A percentile compares a stretch with the other conserved stretches of the same genome.
Conservation (phyloP, 179 eudicot species). For the Amaranthus tricolor region DNA sequence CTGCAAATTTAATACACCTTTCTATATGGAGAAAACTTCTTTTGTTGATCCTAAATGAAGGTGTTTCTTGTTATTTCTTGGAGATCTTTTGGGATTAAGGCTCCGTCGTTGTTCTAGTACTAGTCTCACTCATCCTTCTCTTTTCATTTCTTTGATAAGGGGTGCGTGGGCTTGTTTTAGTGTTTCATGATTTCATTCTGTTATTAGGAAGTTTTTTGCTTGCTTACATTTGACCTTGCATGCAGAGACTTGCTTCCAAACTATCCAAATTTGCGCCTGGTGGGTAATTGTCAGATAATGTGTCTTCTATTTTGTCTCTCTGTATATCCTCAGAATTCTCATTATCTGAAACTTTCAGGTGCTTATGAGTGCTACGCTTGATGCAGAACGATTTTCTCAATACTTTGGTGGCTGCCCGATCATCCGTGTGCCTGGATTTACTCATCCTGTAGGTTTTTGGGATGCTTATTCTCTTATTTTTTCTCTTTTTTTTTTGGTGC, state of each 20-base stretch:
- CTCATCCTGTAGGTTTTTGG: slow-evolving; percentile 70
- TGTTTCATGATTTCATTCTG: slow-evolving; percentile 15
- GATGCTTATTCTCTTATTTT: not conserved
- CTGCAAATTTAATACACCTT: not conserved
- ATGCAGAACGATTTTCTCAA: slow-evolving; percentile 90
- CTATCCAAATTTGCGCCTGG: slow-evolving; percentile 80
- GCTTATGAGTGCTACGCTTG: slow-evolving; percentile 96
- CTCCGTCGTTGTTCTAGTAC: too few species aligned
- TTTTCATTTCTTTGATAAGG: slow-evolving; percentile 9
- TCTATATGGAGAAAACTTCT: not conserved
- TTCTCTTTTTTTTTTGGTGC: not conserved
- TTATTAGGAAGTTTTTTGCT: slow-evolving; percentile 19
- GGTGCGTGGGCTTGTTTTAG: slow-evolving; percentile 17
- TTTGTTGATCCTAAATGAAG: not conserved
- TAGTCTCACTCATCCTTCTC: not conserved
- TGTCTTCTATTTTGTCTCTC: not conserved
- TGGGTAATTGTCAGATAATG: slow-evolving; percentile 30
- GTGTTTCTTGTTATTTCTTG: not conserved
- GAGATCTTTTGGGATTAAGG: not conserved
- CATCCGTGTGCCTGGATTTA: slow-evolving; percentile 90
- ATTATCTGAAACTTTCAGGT: slow-evolving; percentile 45
- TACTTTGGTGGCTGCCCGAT: slow-evolving; percentile 98
- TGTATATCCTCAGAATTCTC: slow-evolving; percentile 1
- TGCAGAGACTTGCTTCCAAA: slow-evolving; percentile 94
- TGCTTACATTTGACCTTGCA: slow-evolving; percentile 30